Percentiles rank a stretch among this genome's conserved stretches.
phyloP scores from a whole-genome alignment of 2,329 filamentous ascomycete genomes.

The Botrytis byssoidea region DNA sequence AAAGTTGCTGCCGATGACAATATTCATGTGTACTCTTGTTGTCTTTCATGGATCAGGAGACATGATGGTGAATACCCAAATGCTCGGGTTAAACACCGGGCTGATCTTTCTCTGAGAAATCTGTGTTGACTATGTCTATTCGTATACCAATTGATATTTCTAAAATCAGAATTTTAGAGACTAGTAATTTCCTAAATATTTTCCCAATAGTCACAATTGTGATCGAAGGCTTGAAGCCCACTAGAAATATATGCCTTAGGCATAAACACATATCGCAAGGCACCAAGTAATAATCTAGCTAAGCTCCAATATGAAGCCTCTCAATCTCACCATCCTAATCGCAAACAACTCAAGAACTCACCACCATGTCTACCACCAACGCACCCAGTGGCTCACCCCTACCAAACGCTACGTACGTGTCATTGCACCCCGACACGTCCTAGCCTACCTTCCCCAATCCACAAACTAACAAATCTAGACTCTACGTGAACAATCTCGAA shows the following conservation, averaged over 20 bases:
- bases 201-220: background rate
- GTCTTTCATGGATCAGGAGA: background rate
- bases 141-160: background rate
- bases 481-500: slow-evolving; percentile 81
- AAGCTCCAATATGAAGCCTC: background rate
- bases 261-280: background rate
- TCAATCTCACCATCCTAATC: background rate
- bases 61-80: background rate
- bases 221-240: background rate
- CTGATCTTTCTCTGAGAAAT: background rate
- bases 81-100: background rate
- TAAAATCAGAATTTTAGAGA: background rate
- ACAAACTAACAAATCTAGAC: slow-evolving; percentile 44
- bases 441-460: slow-evolving; percentile 17
- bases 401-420: slow-evolving; percentile 68
- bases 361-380: slow-evolving; percentile 9
- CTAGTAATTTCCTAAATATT: background rate
- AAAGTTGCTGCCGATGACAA: background rate
- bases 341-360: background rate
- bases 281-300: background rate
- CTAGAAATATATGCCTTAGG: background rate
- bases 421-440: slow-evolving; percentile 68
- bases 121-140: background rate
- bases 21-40: background rate
- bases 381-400: slow-evolving; percentile 24